phyloP scores from a whole-genome alignment of 805 yeast genomes.

The Barnettozyma siamensis region DNA sequence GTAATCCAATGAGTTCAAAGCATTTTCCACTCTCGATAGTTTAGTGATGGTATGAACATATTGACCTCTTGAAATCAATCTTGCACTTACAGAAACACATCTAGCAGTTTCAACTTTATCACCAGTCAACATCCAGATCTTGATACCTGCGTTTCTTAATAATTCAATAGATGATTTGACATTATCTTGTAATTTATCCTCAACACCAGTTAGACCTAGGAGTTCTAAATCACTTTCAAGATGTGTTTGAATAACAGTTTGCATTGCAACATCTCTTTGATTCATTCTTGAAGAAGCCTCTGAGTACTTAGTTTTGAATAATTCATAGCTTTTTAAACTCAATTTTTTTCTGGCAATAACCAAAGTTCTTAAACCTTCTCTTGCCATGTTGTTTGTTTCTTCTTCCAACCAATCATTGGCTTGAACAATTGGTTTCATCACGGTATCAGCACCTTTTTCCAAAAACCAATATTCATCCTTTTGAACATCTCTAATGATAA shows the following conservation, averaged over 20 bases:
- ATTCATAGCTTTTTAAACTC: slow-evolving; percentile 45
- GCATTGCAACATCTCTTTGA: slow-evolving; percentile 73
- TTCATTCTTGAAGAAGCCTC: slow-evolving; percentile 75
- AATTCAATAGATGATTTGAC: slow-evolving; percentile 90
- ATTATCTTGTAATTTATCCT: slow-evolving; percentile 86
- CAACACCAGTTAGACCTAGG: slow-evolving; percentile 94
- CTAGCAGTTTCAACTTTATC: slow-evolving; percentile 98
- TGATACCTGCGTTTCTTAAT: slow-evolving; percentile 91
- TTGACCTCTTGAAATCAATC: slow-evolving; percentile 89
- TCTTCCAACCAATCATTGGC: slow-evolving; percentile 95
- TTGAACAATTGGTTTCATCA: slow-evolving; percentile 78
- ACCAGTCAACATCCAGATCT: slow-evolving; percentile 99
- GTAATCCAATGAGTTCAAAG: slow-evolving; percentile 71
- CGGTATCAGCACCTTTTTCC: slow-evolving; percentile 95
- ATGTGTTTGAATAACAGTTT: slow-evolving; percentile 55
- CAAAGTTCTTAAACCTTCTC: slow-evolving; percentile 93
- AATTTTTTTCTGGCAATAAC: slow-evolving; percentile 87
- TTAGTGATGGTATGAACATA: slow-evolving; percentile 82
- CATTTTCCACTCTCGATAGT: slow-evolving; percentile 49
- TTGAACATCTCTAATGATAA: slow-evolving; percentile 59
- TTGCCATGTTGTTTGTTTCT: slow-evolving; percentile 95
- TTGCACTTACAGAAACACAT: slow-evolving; percentile 95
- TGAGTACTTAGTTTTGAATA: slow-evolving; percentile 58
- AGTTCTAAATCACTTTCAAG: slow-evolving; percentile 82
- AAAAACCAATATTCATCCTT: slow-evolving; percentile 77